Evolutionary conservation across 148 eudicot genomes (phyloP), one percentile per base, ranked within the genome.

Genomic region (Rheum nobile): DNA sequence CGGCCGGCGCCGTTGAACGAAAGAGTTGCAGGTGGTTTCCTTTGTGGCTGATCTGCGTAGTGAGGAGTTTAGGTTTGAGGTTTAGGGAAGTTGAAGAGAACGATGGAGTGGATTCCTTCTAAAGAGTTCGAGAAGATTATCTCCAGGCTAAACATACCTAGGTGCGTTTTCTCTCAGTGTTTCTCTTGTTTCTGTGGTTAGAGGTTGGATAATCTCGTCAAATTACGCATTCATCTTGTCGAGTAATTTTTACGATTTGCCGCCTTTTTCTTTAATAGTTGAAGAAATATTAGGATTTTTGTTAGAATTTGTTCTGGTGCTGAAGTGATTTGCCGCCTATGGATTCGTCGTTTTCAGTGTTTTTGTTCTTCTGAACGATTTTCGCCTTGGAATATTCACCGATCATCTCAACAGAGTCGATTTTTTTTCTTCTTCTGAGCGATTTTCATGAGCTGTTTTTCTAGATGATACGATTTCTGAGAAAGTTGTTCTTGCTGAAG

Each of bases 91-190:
- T 55, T 55, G 73, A 77, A 38, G 72, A 52, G 28, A 16, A 43
- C 39, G 41, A 89, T 91, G 90, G 94, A 93, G 85, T 84, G 93
- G 88, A 84, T 85, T 38, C 74, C 92, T 22, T 75, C 88, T 47
- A 91, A 89, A 81, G 98, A 94, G 86, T 88, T 88, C 38, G 97
- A 94, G 71, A 91, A 94, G 83, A 92, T 94, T 75, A 79, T 91
- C 17, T 79, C 87, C 28, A 78, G 96, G n/a, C 82, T 94, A 85
- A 89, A 80, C 34, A 84, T 89, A 0, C 98, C 98, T 0, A 86
- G 96, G 98, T 85, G 39, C 37, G 76, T 73, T 43, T 52, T 72
- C 71, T 74, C n/a, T n/a, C n/a, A 55, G 4, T 41, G 32, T 72
- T 67, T 48, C 76, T 67, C 43, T 43, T 73, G 22, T 37, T 28